These are phyloP conservation scores for Pogostemon cablin DNA, from an alignment of 257 asterid species.

Conservation along the genomic window DNA sequence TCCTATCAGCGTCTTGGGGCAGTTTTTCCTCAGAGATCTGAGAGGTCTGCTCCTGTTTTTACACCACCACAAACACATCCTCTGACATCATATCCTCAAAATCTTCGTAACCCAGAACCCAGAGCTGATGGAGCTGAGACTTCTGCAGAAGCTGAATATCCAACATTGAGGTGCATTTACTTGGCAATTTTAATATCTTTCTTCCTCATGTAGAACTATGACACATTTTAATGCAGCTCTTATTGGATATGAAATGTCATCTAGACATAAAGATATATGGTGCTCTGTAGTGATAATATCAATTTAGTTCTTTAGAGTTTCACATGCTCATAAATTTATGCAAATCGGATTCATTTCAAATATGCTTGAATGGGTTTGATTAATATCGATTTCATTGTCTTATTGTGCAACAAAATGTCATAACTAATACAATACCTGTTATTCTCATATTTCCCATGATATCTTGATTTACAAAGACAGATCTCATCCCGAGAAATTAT, in stretches of 20 bases:
- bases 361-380: constrained; percentile 19
- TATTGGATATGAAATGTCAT: constrained; percentile 4
- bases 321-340: constrained; percentile 3
- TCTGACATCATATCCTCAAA: constrained; percentile 82
- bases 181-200: constrained; percentile 9
- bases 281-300: constrained; percentile 8
- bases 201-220: constrained; percentile 5
- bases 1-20: constrained; percentile 90
- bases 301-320: constrained; percentile 3
- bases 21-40: constrained; percentile 93
- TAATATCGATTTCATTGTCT: constrained; percentile 18
- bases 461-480: constrained; percentile 15
- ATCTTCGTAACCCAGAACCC: constrained; percentile 71
- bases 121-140: constrained; percentile 72
- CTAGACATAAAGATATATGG: constrained; percentile 2
- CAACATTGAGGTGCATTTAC: constrained; percentile 75
- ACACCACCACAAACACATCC: constrained; percentile 96
- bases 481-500: constrained; percentile 1
- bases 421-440: constrained; percentile 6
- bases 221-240: neutral
- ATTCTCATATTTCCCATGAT: constrained; percentile 4
- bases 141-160: constrained; percentile 93
- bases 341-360: constrained; percentile 14
- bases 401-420: constrained; percentile 12
- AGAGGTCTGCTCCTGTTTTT: constrained; percentile 83